Evolutionary conservation across 2,329 filamentous ascomycete species (phyloP), one percentile per base, ranked within the genome.

Genomic region (Didymella sp.): DNA sequence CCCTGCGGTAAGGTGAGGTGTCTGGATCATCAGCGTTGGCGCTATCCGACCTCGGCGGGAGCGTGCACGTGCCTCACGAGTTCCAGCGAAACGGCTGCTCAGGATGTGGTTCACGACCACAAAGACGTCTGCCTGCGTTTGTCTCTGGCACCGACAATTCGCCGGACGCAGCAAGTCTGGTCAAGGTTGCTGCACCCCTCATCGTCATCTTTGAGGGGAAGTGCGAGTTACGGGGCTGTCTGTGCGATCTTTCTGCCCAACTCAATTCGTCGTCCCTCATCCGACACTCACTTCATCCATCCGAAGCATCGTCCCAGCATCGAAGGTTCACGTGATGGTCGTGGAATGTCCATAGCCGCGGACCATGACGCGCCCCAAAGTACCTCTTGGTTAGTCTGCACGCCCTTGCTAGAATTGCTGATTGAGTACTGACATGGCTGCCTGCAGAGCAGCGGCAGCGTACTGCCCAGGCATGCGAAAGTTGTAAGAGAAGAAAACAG

Each of bases 401-500:
- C 56, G 35, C 51, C 46, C 30, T 51, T 49, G 52, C 43, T 44
- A 55, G 37, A 35, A 42, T 51, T 35, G 46, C 45, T 51, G 45
- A n/a, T 31, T 45, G 30, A n/a, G 38, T 56, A 55, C 67, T 71
- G 59, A 71, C 54, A 79, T 85, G 85, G 82, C 82, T 63, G 80
- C 80, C 47, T 84, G 80, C 81, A 63, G 84, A 87, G 61, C 84
- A 87, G 73, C 81, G 86, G 62, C 83, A 86, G 74, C 83, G 87
- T 65, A 88, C 83, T 48, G 84, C 84, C 24, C 83, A 85, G 64
- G 87, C 87, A 37, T 89, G 87, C 72, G 84, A 87, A 61, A 84
- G 79, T 60, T 89, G 87, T 77, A 88, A 87, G 75, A 80, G 82
- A 58, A 82, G 86, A 60, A 89, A 89, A 73, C 86, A 89, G 76